Conservation (phyloP, 2,329 filamentous ascomycete genomes). For the Colletotrichum paranaense region DNA sequence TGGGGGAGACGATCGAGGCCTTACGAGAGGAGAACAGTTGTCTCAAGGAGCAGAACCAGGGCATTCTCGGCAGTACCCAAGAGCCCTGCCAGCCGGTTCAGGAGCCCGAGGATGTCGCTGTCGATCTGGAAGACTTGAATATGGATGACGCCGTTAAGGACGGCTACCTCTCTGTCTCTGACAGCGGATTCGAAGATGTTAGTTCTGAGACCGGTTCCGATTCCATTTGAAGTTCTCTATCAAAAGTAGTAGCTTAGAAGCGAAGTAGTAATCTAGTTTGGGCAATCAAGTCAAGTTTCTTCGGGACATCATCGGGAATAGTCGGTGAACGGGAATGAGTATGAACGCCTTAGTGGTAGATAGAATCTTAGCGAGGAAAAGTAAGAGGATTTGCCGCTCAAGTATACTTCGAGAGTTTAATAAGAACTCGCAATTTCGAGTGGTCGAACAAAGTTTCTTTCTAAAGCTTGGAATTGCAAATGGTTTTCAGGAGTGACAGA, state of each 20-base stretch:
- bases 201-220: not conserved
- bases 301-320: not conserved
- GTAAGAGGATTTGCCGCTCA: not conserved
- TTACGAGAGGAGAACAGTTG: not conserved
- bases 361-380: not conserved
- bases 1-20: not conserved
- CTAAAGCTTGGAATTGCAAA: not conserved
- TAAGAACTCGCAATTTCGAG: not conserved
- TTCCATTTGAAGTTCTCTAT: not conserved
- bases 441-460: not conserved
- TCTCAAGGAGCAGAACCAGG: not conserved
- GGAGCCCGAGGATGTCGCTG: not conserved
- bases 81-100: not conserved
- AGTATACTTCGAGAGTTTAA: not conserved
- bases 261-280: not conserved
- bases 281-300: not conserved
- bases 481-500: not conserved
- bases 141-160: constrained; percentile 1
- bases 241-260: no score
- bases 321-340: not conserved
- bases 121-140: not conserved
- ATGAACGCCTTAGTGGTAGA: not conserved
- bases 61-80: not conserved
- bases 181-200: constrained; percentile 1
- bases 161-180: not conserved